These are phyloP conservation scores for Mycena alexandri DNA, from an alignment of 768 basidiomycete genomes.

Conservation along the genomic window DNA sequence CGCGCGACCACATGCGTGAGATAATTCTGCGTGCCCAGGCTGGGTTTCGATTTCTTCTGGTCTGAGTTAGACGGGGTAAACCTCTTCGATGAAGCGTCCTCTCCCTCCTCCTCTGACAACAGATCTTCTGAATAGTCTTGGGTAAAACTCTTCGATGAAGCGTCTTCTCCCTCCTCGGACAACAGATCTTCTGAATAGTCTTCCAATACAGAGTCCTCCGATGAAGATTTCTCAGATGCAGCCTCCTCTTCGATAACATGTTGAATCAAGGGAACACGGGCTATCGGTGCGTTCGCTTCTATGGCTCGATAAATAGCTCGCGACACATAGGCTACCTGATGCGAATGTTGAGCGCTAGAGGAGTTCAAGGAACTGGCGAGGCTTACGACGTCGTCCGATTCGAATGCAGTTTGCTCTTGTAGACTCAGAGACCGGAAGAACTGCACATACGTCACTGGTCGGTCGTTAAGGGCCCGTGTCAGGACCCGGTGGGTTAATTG, in stretches of 20 bases:
- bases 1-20: conserved; percentile 62
- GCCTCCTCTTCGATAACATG: conserved; percentile 31
- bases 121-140: too few relatives aligned
- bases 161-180: too few relatives aligned
- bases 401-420: conserved; percentile 53
- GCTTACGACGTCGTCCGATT: conserved; percentile 62
- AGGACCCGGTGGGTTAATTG: conserved; percentile 64
- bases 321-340: conserved; percentile 24
- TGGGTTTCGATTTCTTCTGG: neutral
- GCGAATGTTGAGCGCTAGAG: conserved; percentile 14
- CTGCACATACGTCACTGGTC: conserved; percentile 52
- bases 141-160: too few relatives aligned
- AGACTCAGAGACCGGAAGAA: conserved; percentile 54
- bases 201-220: too few relatives aligned
- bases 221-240: too few relatives aligned
- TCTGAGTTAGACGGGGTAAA: neutral
- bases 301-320: neutral
- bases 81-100: too few relatives aligned
- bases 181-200: too few relatives aligned
- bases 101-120: too few relatives aligned
- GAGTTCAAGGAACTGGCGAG: conserved; percentile 2
- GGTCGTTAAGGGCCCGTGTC: conserved; percentile 48
- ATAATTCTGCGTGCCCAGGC: too few relatives aligned
- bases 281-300: conserved; percentile 41
- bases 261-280: conserved; percentile 58